These are phyloP conservation scores for Leccinum huronense DNA, from an alignment of 1,284 basidiomycete genomes.

Conservation along the genomic window DNA sequence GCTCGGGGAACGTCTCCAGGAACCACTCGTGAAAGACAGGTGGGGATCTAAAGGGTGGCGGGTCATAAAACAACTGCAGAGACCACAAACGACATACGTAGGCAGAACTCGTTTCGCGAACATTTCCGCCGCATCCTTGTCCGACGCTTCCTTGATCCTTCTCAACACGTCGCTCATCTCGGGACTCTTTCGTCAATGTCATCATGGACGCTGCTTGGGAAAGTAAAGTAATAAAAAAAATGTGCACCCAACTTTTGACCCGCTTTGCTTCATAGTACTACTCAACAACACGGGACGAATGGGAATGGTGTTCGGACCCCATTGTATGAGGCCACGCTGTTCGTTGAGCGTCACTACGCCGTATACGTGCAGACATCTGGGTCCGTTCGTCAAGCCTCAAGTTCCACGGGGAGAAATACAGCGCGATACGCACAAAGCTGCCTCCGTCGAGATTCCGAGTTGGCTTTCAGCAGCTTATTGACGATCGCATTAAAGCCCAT, in stretches of 20 bases:
- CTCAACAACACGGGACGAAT: conserved; percentile 78
- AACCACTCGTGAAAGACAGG: conserved; percentile 99
- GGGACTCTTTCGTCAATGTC: conserved; percentile 15
- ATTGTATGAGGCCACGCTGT: conserved; percentile 97
- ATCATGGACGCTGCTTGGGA: not conserved
- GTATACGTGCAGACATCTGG: conserved; percentile 89
- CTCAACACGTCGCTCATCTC: conserved; percentile 59
- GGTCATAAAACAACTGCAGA: not conserved
- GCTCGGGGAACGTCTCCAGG: conserved; percentile 94
- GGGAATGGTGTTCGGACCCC: conserved; percentile 94
- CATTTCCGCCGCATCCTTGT: conserved; percentile 49
- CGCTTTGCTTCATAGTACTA: conserved; percentile 64
- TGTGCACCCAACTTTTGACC: conserved; percentile 61
- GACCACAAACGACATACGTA: conserved; percentile 41
- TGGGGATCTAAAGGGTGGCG: conserved; percentile 51
- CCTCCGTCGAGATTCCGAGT: conserved; percentile 88
- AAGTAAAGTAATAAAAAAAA: not conserved
- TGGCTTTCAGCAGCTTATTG: conserved; percentile 94
- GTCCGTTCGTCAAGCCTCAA: not conserved
- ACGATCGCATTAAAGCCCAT: conserved; percentile 99
- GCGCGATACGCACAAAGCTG: conserved; percentile 70
- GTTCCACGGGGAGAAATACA: not conserved
- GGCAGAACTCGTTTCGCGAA: conserved; percentile 66
- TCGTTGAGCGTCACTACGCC: conserved; percentile 97
- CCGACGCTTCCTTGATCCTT: conserved; percentile 41